Base-by-base conservation (phyloP, 371 early-diverging fungal genomes). In the Mucor lusitanicus region DNA sequence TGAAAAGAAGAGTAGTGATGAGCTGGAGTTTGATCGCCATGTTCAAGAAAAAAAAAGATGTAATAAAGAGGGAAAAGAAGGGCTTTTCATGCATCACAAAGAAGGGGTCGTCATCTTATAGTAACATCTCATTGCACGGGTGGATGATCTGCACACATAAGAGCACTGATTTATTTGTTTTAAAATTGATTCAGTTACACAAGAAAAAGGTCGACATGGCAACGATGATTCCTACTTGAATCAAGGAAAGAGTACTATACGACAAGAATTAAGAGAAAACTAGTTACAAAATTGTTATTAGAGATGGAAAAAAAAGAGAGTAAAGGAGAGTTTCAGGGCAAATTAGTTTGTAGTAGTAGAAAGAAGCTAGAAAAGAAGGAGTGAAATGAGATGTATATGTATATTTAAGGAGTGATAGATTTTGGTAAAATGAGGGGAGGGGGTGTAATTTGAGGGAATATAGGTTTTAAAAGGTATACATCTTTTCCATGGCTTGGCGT, bases 401-500 rank as follows among this genome's bases (percentile, higher is more conserved):
- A 53, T 53, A 53, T 8, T 53, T 53, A 53, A 53, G 53, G 53
- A 53, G 53, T 27, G 21, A 11, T 50, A 12, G 21, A 50, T 44
- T 44, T 42, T 19, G 53, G 27, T 15, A 53, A 40, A 17, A 59
- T 3, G 32, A 37, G 21, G 33, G n/a, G 44, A 17, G 23, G 25
- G 15, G 23, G 25, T 9, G 21, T 33, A 32, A 42, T 15, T 46
- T 28, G 33, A 63, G 46, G 48, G 37, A 8, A 63, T 65, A 46
- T 17, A 32, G n/a, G 58, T 40, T 58, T 70, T 68, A 72, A 65
- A 72, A 82, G 59, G 73, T 79, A 69, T 82, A 82, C 76, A 78
- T 80, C 71, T 82, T 82, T 65, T 82, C 83, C 77, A 82, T 80
- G 46, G 83, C 83, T 72, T 82, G 83, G 60, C 83, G 68, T 58